These are phyloP conservation scores for Circinella minor DNA, from an alignment of 371 early-diverging fungal species.

Conservation along the genomic window DNA sequence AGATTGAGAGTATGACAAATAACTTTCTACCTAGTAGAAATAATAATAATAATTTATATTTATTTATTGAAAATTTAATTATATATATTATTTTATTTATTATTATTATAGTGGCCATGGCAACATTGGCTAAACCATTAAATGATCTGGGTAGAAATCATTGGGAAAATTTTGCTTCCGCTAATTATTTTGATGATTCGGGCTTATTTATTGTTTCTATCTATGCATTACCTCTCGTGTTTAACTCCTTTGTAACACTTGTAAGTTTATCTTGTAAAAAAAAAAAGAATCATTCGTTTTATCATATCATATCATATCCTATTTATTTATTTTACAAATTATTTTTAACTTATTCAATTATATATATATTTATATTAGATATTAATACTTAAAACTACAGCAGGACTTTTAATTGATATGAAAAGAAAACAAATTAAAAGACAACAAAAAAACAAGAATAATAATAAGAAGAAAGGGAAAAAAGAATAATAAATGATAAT, in stretches of 20 bases:
- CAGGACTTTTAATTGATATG: slow-evolving; percentile 28
- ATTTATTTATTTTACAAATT: neutral
- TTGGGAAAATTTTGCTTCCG: slow-evolving; percentile 39
- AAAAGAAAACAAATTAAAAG: slow-evolving; percentile 36
- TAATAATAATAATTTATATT: neutral
- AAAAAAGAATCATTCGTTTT: too few relatives aligned
- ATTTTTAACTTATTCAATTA: neutral
- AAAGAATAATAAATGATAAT: neutral
- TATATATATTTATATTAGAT: slow-evolving; percentile 24
- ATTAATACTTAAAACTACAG: slow-evolving; percentile 34
- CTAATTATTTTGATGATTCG: slow-evolving; percentile 50
- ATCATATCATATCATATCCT: too few relatives aligned
- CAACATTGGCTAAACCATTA: slow-evolving; percentile 38
- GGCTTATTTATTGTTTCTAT: slow-evolving; percentile 51
- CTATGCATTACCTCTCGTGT: slow-evolving; percentile 50
- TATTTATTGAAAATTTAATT: neutral
- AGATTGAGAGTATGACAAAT: too few relatives aligned
- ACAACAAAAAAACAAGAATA: slow-evolving; percentile 31
- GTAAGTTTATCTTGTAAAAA: slow-evolving; percentile 22
- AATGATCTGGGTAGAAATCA: slow-evolving; percentile 43
- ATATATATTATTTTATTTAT: neutral
- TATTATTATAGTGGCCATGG: slow-evolving; percentile 37
- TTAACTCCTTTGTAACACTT: slow-evolving; percentile 44
- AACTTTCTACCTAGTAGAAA: neutral
- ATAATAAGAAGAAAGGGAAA: neutral